These are phyloP conservation scores for Cinnamomum chago DNA, from an alignment of 164 flowering plant genomes.

Conservation along the genomic window DNA sequence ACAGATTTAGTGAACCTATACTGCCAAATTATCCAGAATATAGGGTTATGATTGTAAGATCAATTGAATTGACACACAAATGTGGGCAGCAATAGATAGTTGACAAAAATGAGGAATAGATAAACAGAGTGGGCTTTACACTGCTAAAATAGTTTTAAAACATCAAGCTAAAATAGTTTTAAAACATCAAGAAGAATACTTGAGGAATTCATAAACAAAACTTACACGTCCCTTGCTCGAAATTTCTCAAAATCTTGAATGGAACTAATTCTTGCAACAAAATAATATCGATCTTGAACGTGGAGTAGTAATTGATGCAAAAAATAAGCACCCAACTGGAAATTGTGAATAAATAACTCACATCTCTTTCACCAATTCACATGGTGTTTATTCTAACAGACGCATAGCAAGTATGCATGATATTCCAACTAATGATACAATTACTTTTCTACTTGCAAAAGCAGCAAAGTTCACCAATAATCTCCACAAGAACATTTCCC, in stretches of 20 bases:
- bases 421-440: neutral
- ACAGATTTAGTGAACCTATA: neutral
- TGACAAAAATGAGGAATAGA: no score
- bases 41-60: neutral
- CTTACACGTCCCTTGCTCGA: neutral
- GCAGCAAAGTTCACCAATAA: conserved; percentile 5
- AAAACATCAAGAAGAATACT: neutral
- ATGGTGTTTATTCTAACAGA: neutral
- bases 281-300: neutral
- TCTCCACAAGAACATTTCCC: conserved; percentile 76
- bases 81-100: neutral
- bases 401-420: neutral
- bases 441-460: neutral
- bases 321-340: neutral
- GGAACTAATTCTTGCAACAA: neutral
- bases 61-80: neutral
- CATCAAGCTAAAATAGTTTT: neutral
- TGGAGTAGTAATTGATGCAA: neutral
- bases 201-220: neutral
- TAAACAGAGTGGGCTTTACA: neutral
- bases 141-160: neutral
- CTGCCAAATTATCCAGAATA: neutral
- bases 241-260: neutral
- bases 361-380: neutral
- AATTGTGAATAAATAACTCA: neutral